Percentiles rank a stretch among this genome's conserved stretches.
Evolutionary conservation across 257 asterid genomes (phyloP).

Genomic region (Striga asiatica): DNA sequence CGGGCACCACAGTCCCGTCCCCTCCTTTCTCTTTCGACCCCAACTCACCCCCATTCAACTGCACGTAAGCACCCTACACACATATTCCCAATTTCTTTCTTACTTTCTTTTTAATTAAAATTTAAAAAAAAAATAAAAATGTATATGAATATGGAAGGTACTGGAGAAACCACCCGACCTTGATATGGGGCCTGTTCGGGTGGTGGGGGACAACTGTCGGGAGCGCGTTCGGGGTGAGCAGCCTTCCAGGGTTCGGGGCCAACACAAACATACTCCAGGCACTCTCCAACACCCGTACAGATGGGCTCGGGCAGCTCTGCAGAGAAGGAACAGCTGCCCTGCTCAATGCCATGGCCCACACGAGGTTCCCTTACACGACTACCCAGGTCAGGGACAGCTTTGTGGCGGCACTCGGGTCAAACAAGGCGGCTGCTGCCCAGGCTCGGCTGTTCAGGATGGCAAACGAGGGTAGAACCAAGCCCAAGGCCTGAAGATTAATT

Average conservation of each 20-base stretch:
- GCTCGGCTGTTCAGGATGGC: constrained; percentile 67
- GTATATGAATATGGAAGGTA: constrained; percentile 27
- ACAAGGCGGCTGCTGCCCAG: constrained; percentile 67
- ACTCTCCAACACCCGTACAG: constrained; percentile 48
- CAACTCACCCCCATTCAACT: constrained; percentile 64
- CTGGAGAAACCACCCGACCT: constrained; percentile 47
- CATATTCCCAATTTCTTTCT: too few species aligned
- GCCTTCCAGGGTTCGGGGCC: constrained; percentile 34
- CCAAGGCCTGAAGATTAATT: background rate
- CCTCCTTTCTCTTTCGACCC: constrained; percentile 56
- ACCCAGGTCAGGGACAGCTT: constrained; percentile 56
- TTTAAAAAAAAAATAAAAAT: background rate
- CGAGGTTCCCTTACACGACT: constrained; percentile 49
- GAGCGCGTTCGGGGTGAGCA: constrained; percentile 28
- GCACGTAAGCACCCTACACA: constrained; percentile 66
- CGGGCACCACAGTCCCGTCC: constrained; percentile 31
- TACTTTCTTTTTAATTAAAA: too few species aligned
- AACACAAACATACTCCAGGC: constrained; percentile 50
- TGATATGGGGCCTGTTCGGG: constrained; percentile 45
- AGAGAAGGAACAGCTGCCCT: constrained; percentile 83
- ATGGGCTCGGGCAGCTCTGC: constrained; percentile 66
- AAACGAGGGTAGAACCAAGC: constrained; percentile 37
- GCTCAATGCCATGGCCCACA: constrained; percentile 61
- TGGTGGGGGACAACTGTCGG: constrained; percentile 41
- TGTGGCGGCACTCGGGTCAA: constrained; percentile 44